Evolutionary conservation across 257 asterid genomes (phyloP), one percentile per base, ranked within the genome.

Genomic region (Coffea eugenioides): DNA sequence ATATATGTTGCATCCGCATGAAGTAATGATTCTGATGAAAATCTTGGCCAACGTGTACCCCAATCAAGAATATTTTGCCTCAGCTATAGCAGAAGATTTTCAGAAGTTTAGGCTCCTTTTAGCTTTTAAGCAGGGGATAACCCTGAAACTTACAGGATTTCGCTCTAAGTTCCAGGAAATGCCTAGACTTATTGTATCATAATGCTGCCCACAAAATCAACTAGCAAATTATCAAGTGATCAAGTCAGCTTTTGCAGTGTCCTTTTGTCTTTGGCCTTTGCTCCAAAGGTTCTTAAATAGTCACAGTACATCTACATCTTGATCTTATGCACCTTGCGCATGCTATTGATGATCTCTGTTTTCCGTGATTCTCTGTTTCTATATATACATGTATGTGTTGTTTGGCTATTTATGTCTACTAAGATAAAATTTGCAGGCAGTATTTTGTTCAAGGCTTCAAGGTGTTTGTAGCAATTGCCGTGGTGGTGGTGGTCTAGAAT

Each of bases 211-310:
- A 69, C 73, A 69, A 69, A 39, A 39, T 39, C 43, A 39, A 39
- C 5, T 4, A 16, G 20, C 8, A 11, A 69, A 39, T 13, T 39
- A 10, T 16, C 46, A 25, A 49, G 15, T 34, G 57, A 15, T 64
- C n/a, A 27, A 73, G 41, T 72, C 39, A 51, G 77, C 77, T 31
- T 51, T 73, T 73, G 27, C 57, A 73, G 77, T 52, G 66, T 27
- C 27, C 69, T 59, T 59, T 59, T 1, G 13, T 0, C 41, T 31
- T 73, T 51, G 62, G 48, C 65, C 57, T 73, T 27, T 34, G 48
- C 31, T 11, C 8, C 1, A 39, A 73, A 52, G 45, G 6, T 54
- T 36, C 48, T 36, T 4, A 34, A 39, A 52, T 13, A 39, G 43
- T 39, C 43, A 2, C 43, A 39, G 43, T 51, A 5, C 77, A 16